Evolutionary conservation across 192 early-diverging fungal species (phyloP).

Genomic region (Allomyces macrogynus): DNA sequence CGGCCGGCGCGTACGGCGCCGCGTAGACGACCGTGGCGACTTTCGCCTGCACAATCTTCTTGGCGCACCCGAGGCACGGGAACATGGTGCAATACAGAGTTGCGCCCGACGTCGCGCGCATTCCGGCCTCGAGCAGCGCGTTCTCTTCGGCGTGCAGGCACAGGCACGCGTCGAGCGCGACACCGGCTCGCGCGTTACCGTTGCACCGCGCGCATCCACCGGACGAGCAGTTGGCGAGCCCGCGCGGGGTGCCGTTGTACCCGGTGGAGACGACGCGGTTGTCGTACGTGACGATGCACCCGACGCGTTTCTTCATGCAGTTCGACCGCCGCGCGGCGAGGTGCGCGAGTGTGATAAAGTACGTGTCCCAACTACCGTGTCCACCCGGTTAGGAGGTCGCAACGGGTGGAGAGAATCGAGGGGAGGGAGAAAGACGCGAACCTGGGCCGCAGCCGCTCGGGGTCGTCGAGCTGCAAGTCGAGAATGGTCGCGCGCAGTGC

Average conservation of each 20-base stretch:
- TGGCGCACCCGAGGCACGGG: constrained; percentile 64
- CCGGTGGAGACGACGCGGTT: constrained; percentile 82
- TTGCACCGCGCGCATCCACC: constrained; percentile 92
- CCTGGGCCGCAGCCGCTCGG: constrained; percentile 60
- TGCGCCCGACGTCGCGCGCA: constrained; percentile 58
- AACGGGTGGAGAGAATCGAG: neutral
- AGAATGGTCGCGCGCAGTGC: constrained; percentile 22
- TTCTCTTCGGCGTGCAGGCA: constrained; percentile 99
- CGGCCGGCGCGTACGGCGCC: neutral
- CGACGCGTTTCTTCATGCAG: constrained; percentile 97
- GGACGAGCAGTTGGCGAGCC: constrained; percentile 78
- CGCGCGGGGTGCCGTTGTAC: constrained; percentile 97
- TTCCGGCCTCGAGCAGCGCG: constrained; percentile 83
- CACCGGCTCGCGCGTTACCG: constrained; percentile 53
- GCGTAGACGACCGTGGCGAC: constrained; percentile 77
- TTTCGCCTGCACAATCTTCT: constrained; percentile 90
- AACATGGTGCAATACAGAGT: constrained; percentile 88
- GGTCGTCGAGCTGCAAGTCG: constrained; percentile 37
- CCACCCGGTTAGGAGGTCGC: neutral
- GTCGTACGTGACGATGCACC: constrained; percentile 78
- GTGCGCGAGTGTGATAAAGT: constrained; percentile 89
- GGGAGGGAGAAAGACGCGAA: constrained; percentile 5
- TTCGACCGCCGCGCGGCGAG: constrained; percentile 76
- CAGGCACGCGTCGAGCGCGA: constrained; percentile 63
- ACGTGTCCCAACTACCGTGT: constrained; percentile 59